A percentile compares a stretch with the other conserved stretches of the same genome.
Conservation (phyloP, 495 filamentous ascomycete genomes). For the Penicillium steckii region DNA sequence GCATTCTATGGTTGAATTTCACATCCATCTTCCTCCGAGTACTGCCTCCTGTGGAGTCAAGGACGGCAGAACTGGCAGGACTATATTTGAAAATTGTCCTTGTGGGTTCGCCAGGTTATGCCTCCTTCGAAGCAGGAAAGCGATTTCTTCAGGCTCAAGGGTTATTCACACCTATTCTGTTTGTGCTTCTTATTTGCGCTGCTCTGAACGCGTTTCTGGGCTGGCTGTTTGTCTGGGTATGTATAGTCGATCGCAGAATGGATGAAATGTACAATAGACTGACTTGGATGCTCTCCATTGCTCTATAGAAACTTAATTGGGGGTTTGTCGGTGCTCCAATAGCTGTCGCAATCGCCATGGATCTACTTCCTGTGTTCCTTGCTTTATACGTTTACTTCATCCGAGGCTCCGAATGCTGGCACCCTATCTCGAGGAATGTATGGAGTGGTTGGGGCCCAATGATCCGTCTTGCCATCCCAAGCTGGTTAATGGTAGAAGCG, state of each 20-base stretch:
- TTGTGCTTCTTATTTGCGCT: conserved; percentile 62
- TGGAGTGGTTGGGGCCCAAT: conserved; percentile 54
- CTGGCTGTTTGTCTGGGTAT: conserved; percentile 66
- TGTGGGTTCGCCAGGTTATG: conserved; percentile 65
- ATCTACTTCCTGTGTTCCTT: conserved; percentile 50
- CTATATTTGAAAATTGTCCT: conserved; percentile 65
- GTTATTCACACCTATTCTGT: conserved; percentile 64
- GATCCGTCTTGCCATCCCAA: conserved; percentile 56
- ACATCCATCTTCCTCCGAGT: conserved; percentile 54
- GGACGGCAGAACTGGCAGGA: conserved; percentile 63
- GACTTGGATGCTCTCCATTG: neutral
- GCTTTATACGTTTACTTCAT: conserved; percentile 51
- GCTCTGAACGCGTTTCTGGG: conserved; percentile 66
- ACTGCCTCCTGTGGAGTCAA: conserved; percentile 58
- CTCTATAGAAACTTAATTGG: conserved; percentile 37
- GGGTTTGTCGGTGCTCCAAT: conserved; percentile 61
- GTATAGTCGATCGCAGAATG: neutral
- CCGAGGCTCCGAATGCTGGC: conserved; percentile 53
- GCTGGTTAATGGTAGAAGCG: conserved; percentile 54
- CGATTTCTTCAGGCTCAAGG: conserved; percentile 73
- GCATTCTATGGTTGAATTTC: conserved; percentile 56
- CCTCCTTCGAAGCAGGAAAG: conserved; percentile 67
- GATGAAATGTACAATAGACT: neutral
- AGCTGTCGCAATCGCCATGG: conserved; percentile 52
- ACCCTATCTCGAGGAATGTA: conserved; percentile 47